Conservation (phyloP, 2,329 filamentous ascomycete genomes). For the Pseudogymnoascus sp. region DNA sequence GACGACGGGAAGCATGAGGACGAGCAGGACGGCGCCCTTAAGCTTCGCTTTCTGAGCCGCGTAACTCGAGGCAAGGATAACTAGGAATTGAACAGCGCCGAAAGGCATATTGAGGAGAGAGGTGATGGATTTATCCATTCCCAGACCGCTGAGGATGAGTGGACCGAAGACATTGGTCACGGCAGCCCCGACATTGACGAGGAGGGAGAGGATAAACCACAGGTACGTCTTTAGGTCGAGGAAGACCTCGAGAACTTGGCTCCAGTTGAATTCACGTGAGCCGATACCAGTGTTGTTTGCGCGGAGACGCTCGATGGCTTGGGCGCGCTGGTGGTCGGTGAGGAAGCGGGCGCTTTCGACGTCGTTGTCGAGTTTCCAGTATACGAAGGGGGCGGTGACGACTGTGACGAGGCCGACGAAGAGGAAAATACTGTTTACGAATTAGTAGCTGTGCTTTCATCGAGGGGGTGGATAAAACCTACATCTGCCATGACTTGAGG, state of each 20-base stretch:
- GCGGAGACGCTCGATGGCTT: conserved; percentile 63
- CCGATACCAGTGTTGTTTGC: conserved; percentile 70
- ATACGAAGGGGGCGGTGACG: conserved; percentile 47
- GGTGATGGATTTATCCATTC: conserved; percentile 48
- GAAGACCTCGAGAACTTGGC: conserved; percentile 49
- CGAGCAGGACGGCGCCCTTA: conserved; percentile 48
- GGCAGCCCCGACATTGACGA: conserved; percentile 55
- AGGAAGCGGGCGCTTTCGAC: conserved; percentile 42
- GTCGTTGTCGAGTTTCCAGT: conserved; percentile 52
- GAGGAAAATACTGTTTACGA: conserved; percentile 59
- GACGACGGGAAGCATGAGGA: conserved; percentile 51
- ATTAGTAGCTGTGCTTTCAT: conserved; percentile 34
- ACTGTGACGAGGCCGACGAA: conserved; percentile 55
- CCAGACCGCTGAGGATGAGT: conserved; percentile 51
- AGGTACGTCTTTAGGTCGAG: conserved; percentile 47
- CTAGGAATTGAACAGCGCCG: conserved; percentile 49
- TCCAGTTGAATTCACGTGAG: conserved; percentile 59
- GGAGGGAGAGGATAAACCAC: conserved; percentile 51
- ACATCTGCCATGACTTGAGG: conserved; percentile 32
- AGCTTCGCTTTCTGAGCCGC: conserved; percentile 47
- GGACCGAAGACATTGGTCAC: conserved; percentile 60
- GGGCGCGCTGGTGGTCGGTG: conserved; percentile 54
- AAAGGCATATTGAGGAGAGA: conserved; percentile 61
- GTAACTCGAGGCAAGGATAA: conserved; percentile 51
- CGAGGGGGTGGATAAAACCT: conserved; percentile 36